Base-by-base conservation (phyloP, 352 stramenopile genomes). In the Pythium utonaiense region DNA sequence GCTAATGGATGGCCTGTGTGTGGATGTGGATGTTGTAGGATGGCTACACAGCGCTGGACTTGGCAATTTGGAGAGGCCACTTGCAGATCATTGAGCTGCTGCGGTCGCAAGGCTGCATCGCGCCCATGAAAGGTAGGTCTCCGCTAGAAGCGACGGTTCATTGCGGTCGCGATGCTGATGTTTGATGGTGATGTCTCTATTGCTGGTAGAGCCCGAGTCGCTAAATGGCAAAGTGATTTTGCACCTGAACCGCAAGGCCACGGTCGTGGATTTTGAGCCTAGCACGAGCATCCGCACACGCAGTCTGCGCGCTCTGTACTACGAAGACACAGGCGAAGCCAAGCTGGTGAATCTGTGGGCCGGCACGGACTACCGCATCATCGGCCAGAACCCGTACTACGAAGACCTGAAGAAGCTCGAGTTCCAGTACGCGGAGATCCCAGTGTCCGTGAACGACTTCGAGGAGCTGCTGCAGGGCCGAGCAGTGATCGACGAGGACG, bases 271-370 rank as follows among this genome's bases (percentile, higher is more conserved):
- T 64, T 93, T 90, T 58, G 80, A 91, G 66, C 83, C 79, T 1
- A 89, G 72, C 59, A 91, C 81, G 25, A 82, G 75, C 57, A 91
- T 93, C 28, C 79, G 75, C 40, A 88, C 79, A 19, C 83, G 80
- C 62, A 89, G 79, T 49, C 63, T 90, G 53, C 80, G 83, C 24
- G 83, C 80, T n/a, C 62, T 93, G 48, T 84, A 90, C 62, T 93
- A 93, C 55, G 78, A 89, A 56, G 80, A 89, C 68, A 84, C 74
- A 28, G 77, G 75, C 49, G 80, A 93, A 28, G 78, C 76, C 50
- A 88, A 83, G 61, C 69, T 93, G 8, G 83, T 93, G 62, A 89
- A 90, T 57, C 76, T 93, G 9, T 93, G 83, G 83, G 81, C 80
- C 3, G 83, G 83, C 16, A 89, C 78, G 10, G 83, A 93, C 65